Base-by-base conservation (phyloP, 2,329 filamentous ascomycete species). In the Septoria linicola region DNA sequence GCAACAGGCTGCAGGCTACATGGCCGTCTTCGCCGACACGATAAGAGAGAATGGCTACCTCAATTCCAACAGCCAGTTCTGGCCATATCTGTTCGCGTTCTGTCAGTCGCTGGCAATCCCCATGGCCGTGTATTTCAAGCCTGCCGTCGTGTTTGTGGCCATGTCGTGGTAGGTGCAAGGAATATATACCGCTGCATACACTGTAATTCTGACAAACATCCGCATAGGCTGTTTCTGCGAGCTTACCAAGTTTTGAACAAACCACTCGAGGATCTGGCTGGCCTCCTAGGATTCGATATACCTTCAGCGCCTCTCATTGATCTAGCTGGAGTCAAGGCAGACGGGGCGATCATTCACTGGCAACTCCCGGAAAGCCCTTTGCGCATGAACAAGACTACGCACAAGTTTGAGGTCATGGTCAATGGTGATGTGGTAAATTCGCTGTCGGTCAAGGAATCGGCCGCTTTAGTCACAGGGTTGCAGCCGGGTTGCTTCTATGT, bases 311-410 rank as follows among this genome's bases (percentile, higher is more conserved):
- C 93, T 45, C 84, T 91, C 67, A 87, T 97, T 34, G 95, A 90
- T 45, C 82, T 99, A 27, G 89, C 92, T 49, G 89, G 88, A 57
- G 93, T 99, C 63, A 88, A 87, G 61, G 80, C 88, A 21, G 88
- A 95, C 68, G 88, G 90, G 50, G 88, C 95, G 25, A 88, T 91
- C 23, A 78, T 99, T 36, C 90, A 91, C 69, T 99, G 93, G 93
- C 89, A 90, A n/a, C 41, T 67, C 8, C 62, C 64, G 11, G 63
- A 65, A 30, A 62, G 62, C 50, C 62, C 59, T 49, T 61, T 77
- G 58, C 76, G 80, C 36, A 51, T 41, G 43, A 47, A 54, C 20
- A 77, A 79, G 55, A 80, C 87, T 2, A 87, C 95, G 47, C 80
- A 89, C 46, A 95, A 91, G 72, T 93, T 95, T 67, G 80, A 92